These are phyloP conservation scores for Monosporozyma solicola DNA, from an alignment of 805 yeast genomes.

Conservation along the genomic window DNA sequence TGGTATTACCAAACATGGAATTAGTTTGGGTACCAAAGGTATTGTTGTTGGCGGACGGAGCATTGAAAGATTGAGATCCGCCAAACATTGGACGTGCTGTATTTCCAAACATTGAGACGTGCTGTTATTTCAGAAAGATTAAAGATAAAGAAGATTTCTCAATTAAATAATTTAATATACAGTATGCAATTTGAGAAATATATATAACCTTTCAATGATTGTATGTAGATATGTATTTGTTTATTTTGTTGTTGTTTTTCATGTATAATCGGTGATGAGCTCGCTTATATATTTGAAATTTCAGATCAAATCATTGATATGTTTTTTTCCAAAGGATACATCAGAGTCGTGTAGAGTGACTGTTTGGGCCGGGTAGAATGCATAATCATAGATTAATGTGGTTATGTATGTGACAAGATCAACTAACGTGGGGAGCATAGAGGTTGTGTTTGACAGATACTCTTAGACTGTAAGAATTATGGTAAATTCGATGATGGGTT, in stretches of 20 bases:
- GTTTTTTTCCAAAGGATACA: background rate
- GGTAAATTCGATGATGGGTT: too few species aligned
- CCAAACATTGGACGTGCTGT: conserved; percentile 17
- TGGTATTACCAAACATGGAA: conserved; percentile 16
- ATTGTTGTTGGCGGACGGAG: conserved; percentile 3
- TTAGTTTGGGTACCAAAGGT: conserved; percentile 9
- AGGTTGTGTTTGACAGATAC: too few species aligned
- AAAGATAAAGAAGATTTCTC: background rate
- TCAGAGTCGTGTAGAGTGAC: background rate
- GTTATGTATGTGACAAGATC: too few species aligned
- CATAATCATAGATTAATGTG: too few species aligned
- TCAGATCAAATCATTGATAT: background rate
- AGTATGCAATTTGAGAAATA: background rate
- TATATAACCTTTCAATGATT: too few species aligned
- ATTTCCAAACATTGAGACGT: conserved; percentile 18
- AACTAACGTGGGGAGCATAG: too few species aligned
- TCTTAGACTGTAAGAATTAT: too few species aligned
- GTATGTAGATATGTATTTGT: background rate
- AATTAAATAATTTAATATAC: background rate
- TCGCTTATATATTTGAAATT: too few species aligned
- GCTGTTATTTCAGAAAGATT: background rate
- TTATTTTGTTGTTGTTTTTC: too few species aligned
- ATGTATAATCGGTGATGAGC: background rate
- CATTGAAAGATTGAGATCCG: conserved; percentile 17
- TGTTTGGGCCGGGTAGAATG: background rate